These are phyloP conservation scores for Datisca glomerata DNA, from an alignment of 306 rosid species.

Conservation along the genomic window DNA sequence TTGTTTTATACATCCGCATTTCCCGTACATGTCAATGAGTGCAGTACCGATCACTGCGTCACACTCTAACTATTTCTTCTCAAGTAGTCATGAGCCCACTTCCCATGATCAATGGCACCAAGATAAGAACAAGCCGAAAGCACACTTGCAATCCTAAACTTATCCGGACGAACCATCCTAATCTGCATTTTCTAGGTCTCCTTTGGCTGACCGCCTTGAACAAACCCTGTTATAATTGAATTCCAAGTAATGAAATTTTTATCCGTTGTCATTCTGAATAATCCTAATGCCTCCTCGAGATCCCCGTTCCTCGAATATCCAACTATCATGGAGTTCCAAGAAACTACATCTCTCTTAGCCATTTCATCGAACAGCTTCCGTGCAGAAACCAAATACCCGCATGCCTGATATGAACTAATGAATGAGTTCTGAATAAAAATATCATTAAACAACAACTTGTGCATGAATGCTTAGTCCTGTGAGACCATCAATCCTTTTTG, in stretches of 20 bases:
- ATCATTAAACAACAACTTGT: conserved; percentile 34
- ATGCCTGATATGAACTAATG: conserved; percentile 28
- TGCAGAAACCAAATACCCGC: conserved; percentile 32
- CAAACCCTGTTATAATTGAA: conserved; percentile 64
- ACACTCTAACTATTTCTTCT: conserved; percentile 35
- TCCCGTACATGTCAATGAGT: conserved; percentile 73
- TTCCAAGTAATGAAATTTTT: conserved; percentile 63
- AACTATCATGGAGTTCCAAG: conserved; percentile 62
- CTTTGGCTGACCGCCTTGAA: conserved; percentile 55
- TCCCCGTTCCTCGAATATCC: conserved; percentile 55
- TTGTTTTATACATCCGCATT: conserved; percentile 48
- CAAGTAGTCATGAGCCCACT: conserved; percentile 60
- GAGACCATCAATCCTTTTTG: conserved; percentile 18
- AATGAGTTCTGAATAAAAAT: conserved; percentile 48
- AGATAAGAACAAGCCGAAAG: conserved; percentile 72
- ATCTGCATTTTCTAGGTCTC: conserved; percentile 66
- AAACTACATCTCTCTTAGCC: conserved; percentile 41
- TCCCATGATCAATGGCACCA: conserved; percentile 62
- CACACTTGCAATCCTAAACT: conserved; percentile 62
- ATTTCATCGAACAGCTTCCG: conserved; percentile 61
- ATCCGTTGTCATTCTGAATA: conserved; percentile 39
- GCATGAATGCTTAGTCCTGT: conserved; percentile 38
- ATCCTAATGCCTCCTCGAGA: conserved; percentile 34
- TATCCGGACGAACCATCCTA: conserved; percentile 39
- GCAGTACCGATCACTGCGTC: conserved; percentile 77